Base-by-base conservation (phyloP, 2,329 filamentous ascomycete species). In the Diaporthe sp. region DNA sequence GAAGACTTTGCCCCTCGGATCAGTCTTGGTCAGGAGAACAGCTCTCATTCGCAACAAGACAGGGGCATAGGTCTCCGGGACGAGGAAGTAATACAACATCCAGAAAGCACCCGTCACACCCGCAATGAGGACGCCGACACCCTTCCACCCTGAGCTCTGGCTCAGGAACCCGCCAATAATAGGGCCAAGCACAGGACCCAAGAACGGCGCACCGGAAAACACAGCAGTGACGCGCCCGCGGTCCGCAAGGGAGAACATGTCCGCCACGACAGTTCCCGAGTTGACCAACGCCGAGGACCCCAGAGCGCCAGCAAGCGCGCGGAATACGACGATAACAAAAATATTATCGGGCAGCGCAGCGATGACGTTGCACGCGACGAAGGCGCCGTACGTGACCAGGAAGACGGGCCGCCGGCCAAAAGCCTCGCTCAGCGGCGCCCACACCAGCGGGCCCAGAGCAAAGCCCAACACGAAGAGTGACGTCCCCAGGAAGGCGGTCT, bases 361-460 rank as follows among this genome's bases (percentile, higher is more conserved):
- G 15, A n/a, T 67, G 40, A 60, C 52, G 25, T 61, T 71, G 72
- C 73, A 76, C 0, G 64, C 13, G 19, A 73, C 58, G 33, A 76
- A 76, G 30, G 73, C 66, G 33, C 54, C 58, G 30, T 76, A 74
- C 40, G 71, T 74, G 28, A 66, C 72, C 28, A 74, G 74, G 50
- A 74, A 76, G 3, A 76, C 52, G n/a, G 60, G 60, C 10, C 45
- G 55, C 8, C 74, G 71, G 7, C 89, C 91, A 70, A 88, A 91
- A 45, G 92, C 81, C 79, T 93, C 91, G 69, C 85, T 86, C 33
- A 92, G 79, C 4, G 89, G 89, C n/a, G 90, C 91, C 86, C 89
- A 91, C 0, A 92, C 76, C 50, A 91, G 80, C 3, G 89, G 89
- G 0, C 90, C 89, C 54, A 91, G 83, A 33, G 84, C 85, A 68